phyloP scores from a whole-genome alignment of 1,284 basidiomycete genomes.

The Moesziomyces antarcticus region DNA sequence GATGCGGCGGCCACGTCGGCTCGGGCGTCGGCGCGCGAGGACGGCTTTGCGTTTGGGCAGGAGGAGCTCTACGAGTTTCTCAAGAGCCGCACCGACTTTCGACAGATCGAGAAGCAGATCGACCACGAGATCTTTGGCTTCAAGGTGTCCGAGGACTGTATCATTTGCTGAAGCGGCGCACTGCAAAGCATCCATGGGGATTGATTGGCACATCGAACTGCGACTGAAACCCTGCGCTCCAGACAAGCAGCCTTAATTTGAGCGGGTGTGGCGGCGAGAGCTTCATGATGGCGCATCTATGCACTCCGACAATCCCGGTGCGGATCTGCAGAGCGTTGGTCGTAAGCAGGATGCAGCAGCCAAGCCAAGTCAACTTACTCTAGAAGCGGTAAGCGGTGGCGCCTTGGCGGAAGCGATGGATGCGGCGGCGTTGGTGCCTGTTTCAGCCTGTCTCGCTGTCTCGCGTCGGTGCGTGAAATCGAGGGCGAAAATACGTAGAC shows the following conservation, averaged over 20 bases:
- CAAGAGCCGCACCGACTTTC: constrained; percentile 54
- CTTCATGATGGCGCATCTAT: too few species aligned
- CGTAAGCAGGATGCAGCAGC: too few species aligned
- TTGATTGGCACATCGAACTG: too few species aligned
- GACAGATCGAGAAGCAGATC: constrained; percentile 60
- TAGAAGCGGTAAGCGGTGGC: too few species aligned
- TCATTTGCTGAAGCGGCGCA: constrained; percentile 21
- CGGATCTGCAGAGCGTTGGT: too few species aligned
- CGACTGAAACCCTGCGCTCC: too few species aligned
- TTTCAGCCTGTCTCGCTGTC: neutral
- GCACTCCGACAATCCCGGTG: too few species aligned
- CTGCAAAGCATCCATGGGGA: too few species aligned
- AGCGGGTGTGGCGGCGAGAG: too few species aligned
- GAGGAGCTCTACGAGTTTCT: constrained; percentile 74
- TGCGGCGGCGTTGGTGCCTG: neutral
- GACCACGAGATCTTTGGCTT: constrained; percentile 67
- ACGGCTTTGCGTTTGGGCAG: constrained; percentile 69
- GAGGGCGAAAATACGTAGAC: neutral
- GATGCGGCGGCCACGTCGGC: constrained; percentile 6
- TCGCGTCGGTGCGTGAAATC: neutral
- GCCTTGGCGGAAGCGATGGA: neutral
- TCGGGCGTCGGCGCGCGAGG: constrained; percentile 8
- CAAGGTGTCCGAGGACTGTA: constrained; percentile 62
- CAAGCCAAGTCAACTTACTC: too few species aligned
- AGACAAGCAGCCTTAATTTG: too few species aligned